Evolutionary conservation across 169 alveolate genomes (phyloP), one percentile per base, ranked within the genome.

Genomic region (Plasmodium relictum): DNA sequence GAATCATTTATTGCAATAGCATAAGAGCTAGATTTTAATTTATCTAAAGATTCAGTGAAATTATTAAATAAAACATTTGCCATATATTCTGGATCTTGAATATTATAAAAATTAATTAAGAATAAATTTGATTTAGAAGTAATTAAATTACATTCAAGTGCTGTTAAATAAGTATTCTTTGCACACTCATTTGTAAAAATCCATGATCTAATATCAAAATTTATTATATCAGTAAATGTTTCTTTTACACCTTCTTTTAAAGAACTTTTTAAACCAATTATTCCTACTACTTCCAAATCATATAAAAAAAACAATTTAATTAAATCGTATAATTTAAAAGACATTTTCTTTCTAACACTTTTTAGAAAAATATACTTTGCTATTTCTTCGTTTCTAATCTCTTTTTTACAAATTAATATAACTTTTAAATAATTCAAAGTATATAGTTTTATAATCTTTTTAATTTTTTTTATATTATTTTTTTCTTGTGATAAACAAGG

Each of bases 131-230:
- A 86, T 58, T 59, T 70, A 22, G 87, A 62, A 20, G 48, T 7
- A 31, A 86, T 86, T 63, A 86, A 50, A 71, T 86, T 86, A 20
- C 78, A 86, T 52, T 86, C 62, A 10, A 86, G 50, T 6, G 88
- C 92, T 58, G 88, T 86, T 41, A 86, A 71, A 65, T 86, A 86
- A 6, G 92, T 86, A 54, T 86, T 61, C 59, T 86, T 86, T 54
- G 92, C 37, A 52, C 65, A 58, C n/a, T 71, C 92, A 86, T 72
- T 86, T 6, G 92, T 72, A 71, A 86, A 86, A 58, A 86, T 86
- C 87, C 92, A 86, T 22, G 87, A 61, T 39, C 88, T 59, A 59
- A 86, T 86, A 61, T 86, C 92, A 86, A 86, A 86, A 20, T 86
- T 86, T 6, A 48, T 74, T 50, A 86, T 18, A 22, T 86, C 87